Evolutionary conservation across 2,329 filamentous ascomycete genomes (phyloP).

Genomic region (Colletotrichum sp.): DNA sequence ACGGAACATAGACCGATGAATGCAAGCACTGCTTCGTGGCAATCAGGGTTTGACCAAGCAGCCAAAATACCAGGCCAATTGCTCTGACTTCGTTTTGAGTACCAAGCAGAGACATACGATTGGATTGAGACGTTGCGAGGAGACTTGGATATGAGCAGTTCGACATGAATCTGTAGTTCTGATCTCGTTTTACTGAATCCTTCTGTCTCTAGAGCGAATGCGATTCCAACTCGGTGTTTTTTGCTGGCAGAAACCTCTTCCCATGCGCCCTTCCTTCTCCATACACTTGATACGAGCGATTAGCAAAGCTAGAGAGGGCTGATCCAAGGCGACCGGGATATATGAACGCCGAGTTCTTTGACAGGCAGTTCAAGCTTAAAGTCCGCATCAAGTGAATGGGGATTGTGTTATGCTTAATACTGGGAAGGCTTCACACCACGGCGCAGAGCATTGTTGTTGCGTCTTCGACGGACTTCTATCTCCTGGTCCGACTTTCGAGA

Average conservation of each 20-base stretch:
- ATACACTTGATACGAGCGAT: not conserved
- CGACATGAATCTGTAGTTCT: not conserved
- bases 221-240: not conserved
- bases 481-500: not conserved
- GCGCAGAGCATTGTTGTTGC: not conserved
- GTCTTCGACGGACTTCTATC: not conserved
- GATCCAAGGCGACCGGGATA: not conserved
- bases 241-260: not conserved
- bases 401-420: not conserved
- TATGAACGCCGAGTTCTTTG: not conserved
- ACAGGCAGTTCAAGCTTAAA: not conserved
- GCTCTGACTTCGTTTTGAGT: not conserved
- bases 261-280: not conserved
- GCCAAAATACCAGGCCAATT: not conserved
- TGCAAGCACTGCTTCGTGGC: not conserved
- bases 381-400: not conserved
- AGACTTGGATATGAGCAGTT: not conserved
- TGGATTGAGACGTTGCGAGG: not conserved
- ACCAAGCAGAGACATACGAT: not conserved
- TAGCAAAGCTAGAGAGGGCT: not conserved
- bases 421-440: not conserved
- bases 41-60: not conserved
- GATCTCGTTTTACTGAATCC: not conserved
- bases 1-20: not conserved
- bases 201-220: not conserved